Percentiles rank a stretch among this genome's conserved stretches.
These are phyloP conservation scores for Alopecurus myosuroides DNA, from an alignment of 176 grass and related monocot genomes.

Conservation along the genomic window DNA sequence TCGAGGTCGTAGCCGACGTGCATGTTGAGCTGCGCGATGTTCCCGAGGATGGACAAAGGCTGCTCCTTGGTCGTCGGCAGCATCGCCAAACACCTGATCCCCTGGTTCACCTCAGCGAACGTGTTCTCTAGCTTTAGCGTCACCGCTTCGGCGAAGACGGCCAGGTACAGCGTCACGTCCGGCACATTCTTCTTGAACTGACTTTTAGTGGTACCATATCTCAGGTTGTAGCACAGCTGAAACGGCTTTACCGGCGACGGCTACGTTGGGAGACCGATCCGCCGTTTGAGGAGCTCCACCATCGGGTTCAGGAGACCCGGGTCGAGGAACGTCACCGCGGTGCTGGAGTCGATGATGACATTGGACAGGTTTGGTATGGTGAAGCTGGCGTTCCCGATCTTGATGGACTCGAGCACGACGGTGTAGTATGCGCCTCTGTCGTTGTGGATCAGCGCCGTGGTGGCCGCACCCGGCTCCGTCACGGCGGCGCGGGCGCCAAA, in stretches of 20 bases:
- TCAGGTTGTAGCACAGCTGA: conserved; percentile 40
- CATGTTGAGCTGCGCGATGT: conserved; percentile 64
- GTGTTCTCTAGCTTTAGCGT: conserved; percentile 35
- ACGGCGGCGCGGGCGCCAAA: conserved; percentile 47
- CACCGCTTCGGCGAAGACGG: conserved; percentile 18
- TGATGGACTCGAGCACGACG: conserved; percentile 37
- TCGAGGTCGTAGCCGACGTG: conserved; percentile 64
- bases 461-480: conserved; percentile 1
- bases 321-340: conserved; percentile 41
- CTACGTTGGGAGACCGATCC: conserved; percentile 13
- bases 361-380: too few relatives aligned
- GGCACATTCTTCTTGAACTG: neutral
- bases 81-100: conserved; percentile 39
- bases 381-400: conserved; percentile 23
- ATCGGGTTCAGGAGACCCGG: conserved; percentile 7
- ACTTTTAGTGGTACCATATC: too few relatives aligned
- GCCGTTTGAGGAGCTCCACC: conserved; percentile 15
- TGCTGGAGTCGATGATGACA: conserved; percentile 68
- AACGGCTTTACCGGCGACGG: conserved; percentile 30
- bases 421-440: conserved; percentile 29
- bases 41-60: conserved; percentile 41
- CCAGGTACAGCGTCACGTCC: conserved; percentile 42
- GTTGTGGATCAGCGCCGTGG: conserved; percentile 21
- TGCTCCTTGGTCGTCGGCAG: neutral
- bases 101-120: conserved; percentile 9